Conservation (phyloP, 768 basidiomycete species). For the Auriscalpium microsporum region DNA sequence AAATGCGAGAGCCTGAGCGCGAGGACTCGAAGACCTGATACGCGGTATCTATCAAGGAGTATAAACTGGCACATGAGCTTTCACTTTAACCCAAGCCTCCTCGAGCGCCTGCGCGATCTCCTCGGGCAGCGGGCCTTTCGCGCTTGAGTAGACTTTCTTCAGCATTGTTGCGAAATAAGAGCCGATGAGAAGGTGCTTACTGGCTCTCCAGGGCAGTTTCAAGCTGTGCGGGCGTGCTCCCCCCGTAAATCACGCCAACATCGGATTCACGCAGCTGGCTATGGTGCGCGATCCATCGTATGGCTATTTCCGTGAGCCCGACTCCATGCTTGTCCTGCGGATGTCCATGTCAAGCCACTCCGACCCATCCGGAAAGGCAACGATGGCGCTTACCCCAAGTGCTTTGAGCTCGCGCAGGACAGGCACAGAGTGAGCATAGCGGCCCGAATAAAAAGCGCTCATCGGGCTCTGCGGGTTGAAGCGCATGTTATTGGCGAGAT, state of each 20-base stretch:
- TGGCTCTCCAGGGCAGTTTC: slow-evolving; percentile 16
- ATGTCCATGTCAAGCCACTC: slow-evolving; percentile 2
- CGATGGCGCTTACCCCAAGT: neutral
- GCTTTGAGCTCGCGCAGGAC: neutral
- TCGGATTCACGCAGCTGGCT: slow-evolving; percentile 24
- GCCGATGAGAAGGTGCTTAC: slow-evolving; percentile 1
- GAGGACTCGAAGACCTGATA: too few relatives aligned
- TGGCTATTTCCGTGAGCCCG: slow-evolving; percentile 30
- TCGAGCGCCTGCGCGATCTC: slow-evolving; percentile 29
- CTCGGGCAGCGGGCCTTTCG: slow-evolving; percentile 29
- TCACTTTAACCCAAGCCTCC: slow-evolving; percentile 27
- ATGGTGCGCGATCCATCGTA: slow-evolving; percentile 35
- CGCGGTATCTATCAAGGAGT: too few relatives aligned
- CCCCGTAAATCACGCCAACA: slow-evolving; percentile 33
- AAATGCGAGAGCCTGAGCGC: too few relatives aligned
- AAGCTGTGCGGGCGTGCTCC: slow-evolving; percentile 28
- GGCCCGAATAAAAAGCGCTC: neutral
- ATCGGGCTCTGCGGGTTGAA: neutral
- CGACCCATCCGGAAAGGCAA: neutral
- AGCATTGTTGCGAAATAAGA: neutral
- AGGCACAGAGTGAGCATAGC: neutral
- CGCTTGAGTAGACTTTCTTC: neutral
- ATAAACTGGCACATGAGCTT: slow-evolving; percentile 5
- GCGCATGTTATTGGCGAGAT: neutral
- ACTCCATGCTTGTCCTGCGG: slow-evolving; percentile 24